A percentile compares a stretch with the other conserved stretches of the same genome.
Evolutionary conservation across 805 yeast species (phyloP).

Genomic region (Candida insectorum): DNA sequence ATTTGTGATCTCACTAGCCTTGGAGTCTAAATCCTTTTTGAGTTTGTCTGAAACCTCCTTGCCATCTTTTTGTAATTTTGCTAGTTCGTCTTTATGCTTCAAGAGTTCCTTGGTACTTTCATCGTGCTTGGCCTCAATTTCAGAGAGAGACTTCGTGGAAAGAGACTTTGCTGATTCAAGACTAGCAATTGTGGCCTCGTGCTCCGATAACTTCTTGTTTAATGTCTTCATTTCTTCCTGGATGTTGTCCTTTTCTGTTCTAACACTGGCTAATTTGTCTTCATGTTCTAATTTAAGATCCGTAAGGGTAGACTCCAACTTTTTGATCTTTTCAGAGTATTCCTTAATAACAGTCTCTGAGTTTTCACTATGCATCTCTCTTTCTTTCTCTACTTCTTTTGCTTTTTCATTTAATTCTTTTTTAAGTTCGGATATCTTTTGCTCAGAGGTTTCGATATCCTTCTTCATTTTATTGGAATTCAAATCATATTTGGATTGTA

Average conservation of each 20-base stretch:
- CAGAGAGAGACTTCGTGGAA: too few relatives aligned
- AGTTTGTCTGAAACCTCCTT: constrained; percentile 1
- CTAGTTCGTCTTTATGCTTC: too few relatives aligned
- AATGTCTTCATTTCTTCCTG: constrained; percentile 6
- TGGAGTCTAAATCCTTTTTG: constrained; percentile 2
- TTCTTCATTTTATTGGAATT: constrained; percentile 16
- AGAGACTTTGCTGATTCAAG: neutral
- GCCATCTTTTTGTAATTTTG: neutral
- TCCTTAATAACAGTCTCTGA: constrained; percentile 50
- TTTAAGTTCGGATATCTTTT: constrained; percentile 24
- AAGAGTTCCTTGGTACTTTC: too few relatives aligned
- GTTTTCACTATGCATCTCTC: constrained; percentile 43
- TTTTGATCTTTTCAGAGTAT: constrained; percentile 43
- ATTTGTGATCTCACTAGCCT: neutral
- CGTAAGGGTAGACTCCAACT: constrained; percentile 34
- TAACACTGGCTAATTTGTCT: neutral
- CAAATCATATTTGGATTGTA: constrained; percentile 12
- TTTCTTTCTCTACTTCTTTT: constrained; percentile 48
- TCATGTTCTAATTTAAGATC: constrained; percentile 13
- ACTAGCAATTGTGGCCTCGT: constrained; percentile 1
- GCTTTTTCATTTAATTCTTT: constrained; percentile 33
- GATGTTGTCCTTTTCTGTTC: constrained; percentile 4
- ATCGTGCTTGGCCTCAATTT: too few relatives aligned
- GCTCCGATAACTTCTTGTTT: constrained; percentile 8
- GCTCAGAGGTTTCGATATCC: constrained; percentile 20